A percentile compares a stretch with the other conserved stretches of the same genome.
These are phyloP conservation scores for Sphagnum magellanicum DNA, from an alignment of 228 moss, liverwort and hornwort genomes.

Conservation along the genomic window DNA sequence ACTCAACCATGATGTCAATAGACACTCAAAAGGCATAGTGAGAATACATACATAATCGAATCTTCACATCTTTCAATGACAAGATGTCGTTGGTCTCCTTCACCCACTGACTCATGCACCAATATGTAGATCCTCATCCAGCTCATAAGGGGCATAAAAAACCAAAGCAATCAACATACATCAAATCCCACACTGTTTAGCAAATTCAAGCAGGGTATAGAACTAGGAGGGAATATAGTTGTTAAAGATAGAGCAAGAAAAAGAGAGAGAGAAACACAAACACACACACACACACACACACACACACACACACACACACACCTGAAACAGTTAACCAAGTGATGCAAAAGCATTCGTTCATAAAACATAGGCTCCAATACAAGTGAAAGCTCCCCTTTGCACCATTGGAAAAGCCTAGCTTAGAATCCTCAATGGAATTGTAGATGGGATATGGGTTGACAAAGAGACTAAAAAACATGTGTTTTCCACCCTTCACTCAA, in stretches of 20 bases:
- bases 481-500: slow-evolving; percentile 31
- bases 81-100: slow-evolving; percentile 73
- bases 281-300: too few species aligned
- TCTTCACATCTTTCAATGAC: slow-evolving; percentile 72
- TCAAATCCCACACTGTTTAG: background rate
- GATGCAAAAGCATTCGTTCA: slow-evolving; percentile 93
- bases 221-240: too few species aligned
- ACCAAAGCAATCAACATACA: background rate
- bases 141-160: background rate
- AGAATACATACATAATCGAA: slow-evolving; percentile 56
- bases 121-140: slow-evolving; percentile 32
- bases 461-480: slow-evolving; percentile 42
- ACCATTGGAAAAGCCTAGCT: slow-evolving; percentile 57
- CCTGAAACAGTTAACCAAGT: slow-evolving; percentile 86
- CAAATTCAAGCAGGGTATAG: too few species aligned
- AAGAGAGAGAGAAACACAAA: slow-evolving; percentile 6
- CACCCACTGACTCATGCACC: slow-evolving; percentile 82
- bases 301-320: slow-evolving; percentile 8
- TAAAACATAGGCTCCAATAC: slow-evolving; percentile 91
- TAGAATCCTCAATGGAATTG: slow-evolving; percentile 60
- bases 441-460: slow-evolving; percentile 28
- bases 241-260: too few species aligned
- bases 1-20: background rate
- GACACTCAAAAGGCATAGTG: background rate
- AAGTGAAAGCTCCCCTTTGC: slow-evolving; percentile 74